Evolutionary conservation across 2,329 filamentous ascomycete genomes (phyloP).

Genomic region (Monilinia polystroma): DNA sequence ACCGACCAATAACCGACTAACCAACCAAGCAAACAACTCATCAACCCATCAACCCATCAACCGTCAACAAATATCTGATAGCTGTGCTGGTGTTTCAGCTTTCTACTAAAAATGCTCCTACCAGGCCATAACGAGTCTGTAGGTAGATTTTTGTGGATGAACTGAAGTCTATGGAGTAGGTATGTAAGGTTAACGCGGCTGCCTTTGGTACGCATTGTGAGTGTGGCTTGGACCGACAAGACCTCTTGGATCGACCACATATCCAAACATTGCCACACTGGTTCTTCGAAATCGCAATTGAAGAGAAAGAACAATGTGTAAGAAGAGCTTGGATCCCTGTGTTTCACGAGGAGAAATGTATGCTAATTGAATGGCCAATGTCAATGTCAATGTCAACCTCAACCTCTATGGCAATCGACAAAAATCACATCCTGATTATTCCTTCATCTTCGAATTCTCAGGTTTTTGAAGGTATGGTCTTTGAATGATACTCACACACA

Average conservation of each 20-base stretch:
- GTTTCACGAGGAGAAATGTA: background rate
- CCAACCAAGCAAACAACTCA: no score
- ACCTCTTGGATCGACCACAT: no score
- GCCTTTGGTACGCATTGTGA: background rate
- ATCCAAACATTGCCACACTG: background rate
- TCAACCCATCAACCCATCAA: no score
- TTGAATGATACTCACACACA: background rate
- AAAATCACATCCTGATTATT: background rate
- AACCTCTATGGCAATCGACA: background rate
- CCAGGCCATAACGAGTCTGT: no score
- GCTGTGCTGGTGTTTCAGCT: constrained; percentile 8
- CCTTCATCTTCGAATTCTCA: background rate
- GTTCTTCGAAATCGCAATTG: background rate
- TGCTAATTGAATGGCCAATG: background rate
- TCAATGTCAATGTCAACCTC: no score
- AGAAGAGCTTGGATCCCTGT: no score
- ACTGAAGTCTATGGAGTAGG: background rate
- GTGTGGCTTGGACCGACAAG: background rate
- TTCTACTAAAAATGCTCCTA: background rate
- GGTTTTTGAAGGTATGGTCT: background rate
- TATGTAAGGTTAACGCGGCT: background rate
- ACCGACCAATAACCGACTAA: no score
- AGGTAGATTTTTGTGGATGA: background rate
- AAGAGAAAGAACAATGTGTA: background rate
- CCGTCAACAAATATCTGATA: no score